Base-by-base conservation (phyloP, 2,329 filamentous ascomycete species). In the Emergomyces pasteurianus region DNA sequence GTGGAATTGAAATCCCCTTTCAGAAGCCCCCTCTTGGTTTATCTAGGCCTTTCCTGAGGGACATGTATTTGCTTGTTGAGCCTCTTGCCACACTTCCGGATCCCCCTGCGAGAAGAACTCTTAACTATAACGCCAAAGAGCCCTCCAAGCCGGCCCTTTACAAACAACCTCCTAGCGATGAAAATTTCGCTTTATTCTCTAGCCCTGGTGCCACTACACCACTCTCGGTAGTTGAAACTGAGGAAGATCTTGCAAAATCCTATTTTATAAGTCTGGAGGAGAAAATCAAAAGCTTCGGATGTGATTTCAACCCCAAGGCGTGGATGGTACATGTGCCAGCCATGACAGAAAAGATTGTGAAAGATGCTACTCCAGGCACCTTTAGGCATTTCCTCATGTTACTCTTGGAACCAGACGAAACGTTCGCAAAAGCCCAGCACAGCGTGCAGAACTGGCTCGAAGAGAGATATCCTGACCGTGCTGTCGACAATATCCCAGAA, bases 381-480 rank as follows among this genome's bases (percentile, higher is more conserved):
- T 69, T 65, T 55, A 59, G 59, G 12, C 69, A 70, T 58, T 63
- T 70, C n/a, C 43, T 70, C 26, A 38, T 68, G 1, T 57, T 70
- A 12, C 53, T 70, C 9, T 62, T 68, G 9, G 61, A 64, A 26
- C 57, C 59, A 68, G 85, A 86, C 67, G 74, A 80, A 1, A 79
- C 81, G 56, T 84, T 89, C 63, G 82, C 84, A 64, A 81, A 83
- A 65, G 84, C 87, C 56, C 86, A 89, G 70, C 72, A 76, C 6
- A 83, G 86, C 59, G 75, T 89, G 56, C 81, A 84, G 54, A 74
- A 78, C 47, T 89, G 86, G 85, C 81, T 83, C 55, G 82, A 85
- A 63, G 76, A 79, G 59, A 73, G 59, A 26, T 66, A 63, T 46
- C 52, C 60, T 3, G n/a, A 50, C 2, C 31, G 34, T 4, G 18